Evolutionary conservation across 1,284 basidiomycete species (phyloP).

Genomic region (Agaricales sp.): DNA sequence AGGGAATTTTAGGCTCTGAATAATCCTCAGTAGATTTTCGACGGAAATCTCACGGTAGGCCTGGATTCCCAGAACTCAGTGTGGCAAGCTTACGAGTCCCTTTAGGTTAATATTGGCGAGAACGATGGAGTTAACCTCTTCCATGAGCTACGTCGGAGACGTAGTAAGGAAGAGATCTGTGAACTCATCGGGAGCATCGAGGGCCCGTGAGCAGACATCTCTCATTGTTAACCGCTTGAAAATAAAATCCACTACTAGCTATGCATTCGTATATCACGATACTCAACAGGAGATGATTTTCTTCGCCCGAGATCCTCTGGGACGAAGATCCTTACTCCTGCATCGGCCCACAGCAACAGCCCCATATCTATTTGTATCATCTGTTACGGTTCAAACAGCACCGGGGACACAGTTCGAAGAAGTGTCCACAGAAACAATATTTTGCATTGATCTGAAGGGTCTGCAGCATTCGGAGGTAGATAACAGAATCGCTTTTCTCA

Average conservation of each 20-base stretch:
- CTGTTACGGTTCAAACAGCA: slow-evolving; percentile 46
- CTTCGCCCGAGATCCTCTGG: slow-evolving; percentile 85
- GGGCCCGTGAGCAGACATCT: slow-evolving; percentile 64
- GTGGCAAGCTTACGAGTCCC: background rate
- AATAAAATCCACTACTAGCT: slow-evolving; percentile 33
- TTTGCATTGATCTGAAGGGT: slow-evolving; percentile 34
- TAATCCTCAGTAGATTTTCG: slow-evolving; percentile 55
- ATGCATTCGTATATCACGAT: slow-evolving; percentile 76
- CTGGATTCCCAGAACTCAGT: slow-evolving; percentile 10
- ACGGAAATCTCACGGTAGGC: slow-evolving; percentile 65
- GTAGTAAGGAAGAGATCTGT: slow-evolving; percentile 33
- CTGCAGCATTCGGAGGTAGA: slow-evolving; percentile 16
- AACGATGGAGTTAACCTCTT: slow-evolving; percentile 78
- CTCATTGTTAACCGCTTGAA: slow-evolving; percentile 2
- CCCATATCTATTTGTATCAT: slow-evolving; percentile 53
- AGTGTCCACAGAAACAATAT: slow-evolving; percentile 49
- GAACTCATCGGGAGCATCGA: slow-evolving; percentile 58
- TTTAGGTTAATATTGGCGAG: slow-evolving; percentile 42
- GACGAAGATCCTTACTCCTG: slow-evolving; percentile 80
- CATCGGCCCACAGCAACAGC: slow-evolving; percentile 37
- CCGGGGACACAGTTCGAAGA: slow-evolving; percentile 45
- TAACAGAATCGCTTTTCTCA: slow-evolving; percentile 12
- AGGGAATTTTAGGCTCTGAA: too few species aligned
- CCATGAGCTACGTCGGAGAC: slow-evolving; percentile 28
- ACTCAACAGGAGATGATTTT: slow-evolving; percentile 44